phyloP scores from a whole-genome alignment of 176 grass and related monocot species.

The Avena eriantha region DNA sequence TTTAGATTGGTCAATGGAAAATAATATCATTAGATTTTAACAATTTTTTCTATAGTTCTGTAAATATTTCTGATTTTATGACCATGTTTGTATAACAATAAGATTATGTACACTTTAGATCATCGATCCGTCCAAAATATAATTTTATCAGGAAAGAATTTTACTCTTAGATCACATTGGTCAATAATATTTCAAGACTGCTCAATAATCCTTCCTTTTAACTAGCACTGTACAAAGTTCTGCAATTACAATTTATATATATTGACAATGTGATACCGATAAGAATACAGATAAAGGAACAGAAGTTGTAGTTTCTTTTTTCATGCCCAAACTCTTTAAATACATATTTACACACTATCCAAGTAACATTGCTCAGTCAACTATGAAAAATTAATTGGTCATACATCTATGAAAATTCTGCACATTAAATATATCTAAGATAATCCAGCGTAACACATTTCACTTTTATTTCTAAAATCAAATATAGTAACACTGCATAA shows the following conservation, averaged over 20 bases:
- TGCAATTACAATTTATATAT: background rate
- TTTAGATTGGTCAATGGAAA: background rate
- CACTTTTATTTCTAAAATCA: background rate
- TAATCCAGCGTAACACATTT: background rate
- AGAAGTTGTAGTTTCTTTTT: background rate
- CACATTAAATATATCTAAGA: background rate
- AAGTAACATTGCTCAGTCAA: background rate
- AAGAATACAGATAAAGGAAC: background rate
- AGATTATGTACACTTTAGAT: background rate
- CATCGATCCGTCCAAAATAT: background rate
- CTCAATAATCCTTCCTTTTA: background rate
- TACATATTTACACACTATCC: conserved; percentile 2
- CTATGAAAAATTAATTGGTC: background rate
- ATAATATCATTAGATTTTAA: background rate
- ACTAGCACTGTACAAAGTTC: background rate
- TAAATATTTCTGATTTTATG: background rate
- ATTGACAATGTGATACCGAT: background rate
- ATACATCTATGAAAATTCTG: background rate
- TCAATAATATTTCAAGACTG: background rate
- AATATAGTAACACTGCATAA: background rate
- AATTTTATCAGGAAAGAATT: background rate
- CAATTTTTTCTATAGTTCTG: background rate
- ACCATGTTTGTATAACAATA: background rate
- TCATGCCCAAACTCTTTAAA: background rate
- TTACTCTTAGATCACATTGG: background rate